A percentile compares a stretch with the other conserved stretches of the same genome.
Conservation (phyloP, 495 filamentous ascomycete species). For the Aspergillus sparsus region DNA sequence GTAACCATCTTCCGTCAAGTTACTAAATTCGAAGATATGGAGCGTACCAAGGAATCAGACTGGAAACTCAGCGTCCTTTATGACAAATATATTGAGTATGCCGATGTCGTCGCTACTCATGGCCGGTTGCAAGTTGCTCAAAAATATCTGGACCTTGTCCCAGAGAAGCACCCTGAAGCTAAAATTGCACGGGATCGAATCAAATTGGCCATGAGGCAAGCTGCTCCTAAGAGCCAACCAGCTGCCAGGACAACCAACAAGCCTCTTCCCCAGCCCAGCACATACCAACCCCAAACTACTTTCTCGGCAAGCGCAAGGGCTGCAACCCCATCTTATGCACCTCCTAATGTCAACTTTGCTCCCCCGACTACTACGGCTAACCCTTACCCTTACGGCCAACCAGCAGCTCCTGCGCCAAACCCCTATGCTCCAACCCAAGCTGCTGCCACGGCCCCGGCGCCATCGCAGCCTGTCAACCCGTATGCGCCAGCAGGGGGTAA, state of each 20-base stretch:
- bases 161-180: constrained; percentile 81
- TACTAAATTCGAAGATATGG: constrained; percentile 83
- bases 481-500: constrained; percentile 54
- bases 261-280: constrained; percentile 42
- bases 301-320: constrained; percentile 35
- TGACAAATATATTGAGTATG: constrained; percentile 95
- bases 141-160: constrained; percentile 88
- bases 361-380: constrained; percentile 34
- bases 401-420: constrained; percentile 44
- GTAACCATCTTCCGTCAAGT: constrained; percentile 96
- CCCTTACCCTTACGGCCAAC: constrained; percentile 40
- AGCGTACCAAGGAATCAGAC: constrained; percentile 63
- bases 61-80: constrained; percentile 93
- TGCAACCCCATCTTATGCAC: constrained; percentile 32
- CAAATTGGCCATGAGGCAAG: constrained; percentile 78
- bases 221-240: constrained; percentile 44
- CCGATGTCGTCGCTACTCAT: constrained; percentile 89
- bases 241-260: constrained; percentile 29
- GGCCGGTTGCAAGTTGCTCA: constrained; percentile 84
- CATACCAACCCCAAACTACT: constrained; percentile 43
- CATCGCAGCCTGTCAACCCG: constrained; percentile 53
- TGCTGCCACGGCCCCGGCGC: constrained; percentile 51
- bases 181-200: constrained; percentile 86
- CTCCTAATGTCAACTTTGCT: constrained; percentile 30
- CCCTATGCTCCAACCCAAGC: constrained; percentile 59